Evolutionary conservation across 1,284 basidiomycete genomes (phyloP), one percentile per base, ranked within the genome.

Genomic region (Trichosporon asahii): DNA sequence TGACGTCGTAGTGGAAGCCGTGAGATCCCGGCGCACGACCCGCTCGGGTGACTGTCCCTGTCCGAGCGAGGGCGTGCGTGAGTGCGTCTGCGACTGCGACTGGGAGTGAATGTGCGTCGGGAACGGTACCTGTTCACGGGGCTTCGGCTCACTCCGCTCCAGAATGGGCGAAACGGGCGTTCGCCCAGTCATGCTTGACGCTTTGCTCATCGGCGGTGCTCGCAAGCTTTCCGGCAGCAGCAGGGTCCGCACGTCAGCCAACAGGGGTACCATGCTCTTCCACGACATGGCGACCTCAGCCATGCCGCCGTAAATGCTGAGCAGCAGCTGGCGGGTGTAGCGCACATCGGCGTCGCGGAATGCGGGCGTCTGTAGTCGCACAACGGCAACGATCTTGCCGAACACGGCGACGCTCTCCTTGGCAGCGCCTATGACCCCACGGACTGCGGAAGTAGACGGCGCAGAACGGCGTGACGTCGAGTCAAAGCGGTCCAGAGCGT

Each of bases 401-500:
- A 97, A 98, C 15, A 91, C 90, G 21, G 88, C 88, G 27, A 98
- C 90, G 67, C 90, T 92, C 79, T 98, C 93, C 74, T 90, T 89
- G 78, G 94, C 94, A 37, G 89, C 90, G 78, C 94, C 90, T 18
- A 98, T 85, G 11, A 99, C 89, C 21, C 86, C 88, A 37, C 91
- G 89, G 74, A 96, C 94, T 23, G 94, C 86, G 12, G 73, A 68
- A 0, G 87, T 83, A 2, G 93, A 89, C 0, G 92, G 88, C 3
- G 86, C 77, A 4, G 81, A 86, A 71, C 90, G 88, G 71, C 91
- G 88, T 67, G 92, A 91, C 75, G 90, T 88, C 1, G 90, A 88
- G 80, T 99, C 97, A 82, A 98, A 98, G 21, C 91, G 90, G 80
- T 98, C 97, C 60, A 99, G 87, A 0, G 93, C 90, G 70, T 90